These are phyloP conservation scores for Ceratobasidium sp. DNA, from an alignment of 1,284 basidiomycete species.

Conservation along the genomic window DNA sequence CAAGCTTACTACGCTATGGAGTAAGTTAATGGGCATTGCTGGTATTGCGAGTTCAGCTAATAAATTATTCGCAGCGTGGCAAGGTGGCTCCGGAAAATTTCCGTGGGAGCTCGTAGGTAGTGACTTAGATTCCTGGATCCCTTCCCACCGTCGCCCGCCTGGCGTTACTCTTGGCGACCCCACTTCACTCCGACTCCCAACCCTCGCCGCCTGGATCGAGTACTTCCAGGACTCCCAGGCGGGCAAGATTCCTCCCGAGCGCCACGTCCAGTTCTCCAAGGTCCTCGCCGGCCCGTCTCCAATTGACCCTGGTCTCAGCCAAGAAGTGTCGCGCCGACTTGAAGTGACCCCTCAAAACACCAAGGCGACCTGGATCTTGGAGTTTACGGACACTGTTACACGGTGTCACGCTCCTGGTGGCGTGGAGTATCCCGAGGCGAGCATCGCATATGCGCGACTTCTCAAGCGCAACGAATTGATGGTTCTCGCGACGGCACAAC, in stretches of 20 bases:
- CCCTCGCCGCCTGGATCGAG: background rate
- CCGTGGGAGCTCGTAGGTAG: background rate
- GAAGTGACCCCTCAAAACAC: background rate
- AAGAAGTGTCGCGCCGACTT: constrained; percentile 6
- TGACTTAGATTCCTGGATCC: constrained; percentile 1
- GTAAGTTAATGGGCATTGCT: background rate
- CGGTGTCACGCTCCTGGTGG: background rate
- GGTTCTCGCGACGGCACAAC: too few relatives aligned
- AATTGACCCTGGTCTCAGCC: constrained; percentile 2
- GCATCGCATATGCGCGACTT: background rate
- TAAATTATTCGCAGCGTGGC: background rate
- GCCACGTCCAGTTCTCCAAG: background rate
- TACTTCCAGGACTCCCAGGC: background rate
- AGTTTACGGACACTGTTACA: background rate
- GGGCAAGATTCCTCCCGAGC: background rate
- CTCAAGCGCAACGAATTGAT: background rate
- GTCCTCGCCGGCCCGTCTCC: background rate
- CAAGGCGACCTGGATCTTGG: background rate
- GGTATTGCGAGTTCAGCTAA: background rate
- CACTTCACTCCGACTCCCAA: background rate
- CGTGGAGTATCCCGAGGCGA: background rate
- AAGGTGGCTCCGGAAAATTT: background rate
- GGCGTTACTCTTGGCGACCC: constrained; percentile 6
- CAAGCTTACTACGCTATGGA: background rate
- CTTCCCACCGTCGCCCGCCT: background rate